Evolutionary conservation across 169 alveolate genomes (phyloP).

Genomic region (Plasmodium coatneyi): DNA sequence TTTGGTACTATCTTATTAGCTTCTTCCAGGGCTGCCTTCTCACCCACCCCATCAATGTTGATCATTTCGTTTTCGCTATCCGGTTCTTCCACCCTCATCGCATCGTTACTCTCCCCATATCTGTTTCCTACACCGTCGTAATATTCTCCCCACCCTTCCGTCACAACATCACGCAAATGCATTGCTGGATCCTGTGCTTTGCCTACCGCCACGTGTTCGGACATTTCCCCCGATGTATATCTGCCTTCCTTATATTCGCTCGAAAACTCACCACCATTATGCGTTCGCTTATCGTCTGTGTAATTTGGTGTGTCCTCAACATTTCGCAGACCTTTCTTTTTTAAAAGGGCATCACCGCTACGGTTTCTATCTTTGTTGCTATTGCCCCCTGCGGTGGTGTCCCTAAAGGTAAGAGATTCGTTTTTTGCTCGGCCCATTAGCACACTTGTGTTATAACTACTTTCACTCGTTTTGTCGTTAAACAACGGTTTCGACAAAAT

Average conservation of each 20-base stretch:
- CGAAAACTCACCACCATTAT: neutral
- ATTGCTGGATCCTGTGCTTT: neutral
- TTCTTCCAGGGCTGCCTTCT: neutral
- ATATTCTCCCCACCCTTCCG: neutral
- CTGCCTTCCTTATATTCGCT: constrained; percentile 11
- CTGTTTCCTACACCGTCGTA: neutral
- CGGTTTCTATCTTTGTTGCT: neutral
- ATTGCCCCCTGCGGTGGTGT: neutral
- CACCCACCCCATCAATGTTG: neutral
- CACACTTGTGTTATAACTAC: constrained; percentile 34
- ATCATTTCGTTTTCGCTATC: neutral
- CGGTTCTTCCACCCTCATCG: neutral
- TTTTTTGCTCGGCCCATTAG: constrained; percentile 6
- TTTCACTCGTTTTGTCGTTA: constrained; percentile 52
- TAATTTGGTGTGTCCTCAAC: neutral
- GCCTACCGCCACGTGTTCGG: neutral
- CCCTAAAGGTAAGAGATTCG: neutral
- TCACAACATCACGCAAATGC: neutral
- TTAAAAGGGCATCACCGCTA: constrained; percentile 1
- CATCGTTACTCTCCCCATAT: neutral
- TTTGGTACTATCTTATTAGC: neutral
- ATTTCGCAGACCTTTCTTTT: neutral
- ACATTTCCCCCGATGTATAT: neutral
- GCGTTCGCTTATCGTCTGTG: neutral
- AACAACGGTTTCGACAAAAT: constrained; percentile 59